A percentile compares a stretch with the other conserved stretches of the same genome.
Evolutionary conservation across 108 stramenopile genomes (phyloP).

Genomic region (Discostella stelligeroides): DNA sequence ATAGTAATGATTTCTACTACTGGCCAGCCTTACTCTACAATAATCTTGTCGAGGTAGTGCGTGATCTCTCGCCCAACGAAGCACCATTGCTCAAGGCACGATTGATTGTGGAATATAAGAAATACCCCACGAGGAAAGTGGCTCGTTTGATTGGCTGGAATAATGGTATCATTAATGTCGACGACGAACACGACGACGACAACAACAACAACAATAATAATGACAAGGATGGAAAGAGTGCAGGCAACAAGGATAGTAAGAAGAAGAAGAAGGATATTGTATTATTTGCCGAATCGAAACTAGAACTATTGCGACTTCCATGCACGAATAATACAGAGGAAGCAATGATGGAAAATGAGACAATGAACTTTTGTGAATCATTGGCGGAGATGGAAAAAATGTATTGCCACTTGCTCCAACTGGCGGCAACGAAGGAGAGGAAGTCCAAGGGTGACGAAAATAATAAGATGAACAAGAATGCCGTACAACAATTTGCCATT

Average conservation of each 20-base stretch:
- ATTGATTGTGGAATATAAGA: slow-evolving; percentile 7
- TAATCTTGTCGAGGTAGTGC: slow-evolving; percentile 16
- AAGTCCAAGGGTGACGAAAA: slow-evolving; percentile 9
- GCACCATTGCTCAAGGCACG: slow-evolving; percentile 9
- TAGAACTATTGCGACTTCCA: background rate
- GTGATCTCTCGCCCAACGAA: slow-evolving; percentile 9
- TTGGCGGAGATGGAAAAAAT: too few species aligned
- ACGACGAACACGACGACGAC: background rate
- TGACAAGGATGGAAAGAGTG: too few species aligned
- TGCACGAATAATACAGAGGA: too few species aligned
- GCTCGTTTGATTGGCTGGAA: slow-evolving; percentile 31
- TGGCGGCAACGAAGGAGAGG: background rate
- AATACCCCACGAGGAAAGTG: background rate
- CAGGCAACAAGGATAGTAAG: too few species aligned
- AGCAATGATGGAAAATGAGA: too few species aligned
- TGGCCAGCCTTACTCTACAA: slow-evolving; percentile 37
- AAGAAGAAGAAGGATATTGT: too few species aligned
- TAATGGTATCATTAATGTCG: background rate
- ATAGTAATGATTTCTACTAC: background rate
- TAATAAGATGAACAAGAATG: background rate
- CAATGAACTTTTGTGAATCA: too few species aligned
- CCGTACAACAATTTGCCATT: background rate
- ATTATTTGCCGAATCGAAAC: background rate
- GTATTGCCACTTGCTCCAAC: too few species aligned
- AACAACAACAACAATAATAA: too few species aligned